Conservation (phyloP, 2,329 filamentous ascomycete genomes). For the Pseudopyrenochaeta lycopersici region DNA sequence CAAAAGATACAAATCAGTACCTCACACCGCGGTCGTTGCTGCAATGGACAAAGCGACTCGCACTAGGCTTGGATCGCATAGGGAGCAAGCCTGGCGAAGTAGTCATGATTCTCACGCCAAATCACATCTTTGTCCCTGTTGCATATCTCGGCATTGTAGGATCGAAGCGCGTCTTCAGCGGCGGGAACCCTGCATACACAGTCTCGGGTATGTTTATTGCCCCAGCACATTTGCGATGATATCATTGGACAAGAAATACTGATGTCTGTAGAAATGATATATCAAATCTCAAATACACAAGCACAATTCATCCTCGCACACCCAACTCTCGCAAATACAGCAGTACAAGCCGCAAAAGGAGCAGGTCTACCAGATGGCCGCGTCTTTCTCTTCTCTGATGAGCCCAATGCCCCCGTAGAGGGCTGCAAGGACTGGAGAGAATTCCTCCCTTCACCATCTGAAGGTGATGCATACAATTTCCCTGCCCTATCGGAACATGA, state of each 20-base stretch:
- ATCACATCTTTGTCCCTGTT: slow-evolving; percentile 63
- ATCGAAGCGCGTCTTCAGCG: slow-evolving; percentile 62
- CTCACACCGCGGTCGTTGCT: slow-evolving; percentile 58
- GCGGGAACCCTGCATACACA: slow-evolving; percentile 63
- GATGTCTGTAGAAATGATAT: slow-evolving; percentile 38
- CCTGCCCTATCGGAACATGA: slow-evolving; percentile 36
- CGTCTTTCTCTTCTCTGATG: slow-evolving; percentile 46
- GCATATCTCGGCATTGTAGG: slow-evolving; percentile 63
- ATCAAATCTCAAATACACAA: slow-evolving; percentile 47
- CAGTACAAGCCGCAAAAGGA: slow-evolving; percentile 38
- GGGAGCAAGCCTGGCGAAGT: slow-evolving; percentile 59
- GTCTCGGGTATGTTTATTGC: slow-evolving; percentile 50
- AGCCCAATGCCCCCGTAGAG: slow-evolving; percentile 27
- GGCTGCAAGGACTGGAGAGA: slow-evolving; percentile 44
- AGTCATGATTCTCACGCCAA: slow-evolving; percentile 63
- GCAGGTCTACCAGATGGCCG: slow-evolving; percentile 38
- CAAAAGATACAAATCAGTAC: slow-evolving; percentile 52
- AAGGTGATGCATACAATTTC: slow-evolving; percentile 39
- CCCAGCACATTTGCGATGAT: not conserved
- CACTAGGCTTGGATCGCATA: slow-evolving; percentile 56
- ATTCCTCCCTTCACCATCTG: slow-evolving; percentile 35
- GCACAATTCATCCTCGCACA: slow-evolving; percentile 44
- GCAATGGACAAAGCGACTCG: slow-evolving; percentile 60
- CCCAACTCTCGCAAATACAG: slow-evolving; percentile 37
- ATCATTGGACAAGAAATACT: slow-evolving; percentile 1